Evolutionary conservation across 805 yeast species (phyloP), one percentile per base, ranked within the genome.

Genomic region (Saccharomycopsis oosterbeekiorum): DNA sequence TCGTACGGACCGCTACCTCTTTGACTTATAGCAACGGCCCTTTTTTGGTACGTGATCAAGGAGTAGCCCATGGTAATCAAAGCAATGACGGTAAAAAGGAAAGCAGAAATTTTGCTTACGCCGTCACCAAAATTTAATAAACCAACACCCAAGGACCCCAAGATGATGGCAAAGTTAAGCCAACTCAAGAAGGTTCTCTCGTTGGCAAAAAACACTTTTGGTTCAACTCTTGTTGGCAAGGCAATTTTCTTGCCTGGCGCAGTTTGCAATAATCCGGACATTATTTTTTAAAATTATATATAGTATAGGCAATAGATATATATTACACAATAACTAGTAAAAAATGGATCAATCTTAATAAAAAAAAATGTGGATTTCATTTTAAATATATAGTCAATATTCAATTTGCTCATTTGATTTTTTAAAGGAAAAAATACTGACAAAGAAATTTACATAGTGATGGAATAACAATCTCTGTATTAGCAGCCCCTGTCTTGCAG

Each of bases 1-100:
- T 94, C 99, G 72, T 94, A 94, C n/a, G 99, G 99, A 56, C 99
- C 99, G 14, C 96, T 84, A 51, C 99, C 99, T 75, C 98, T 86
- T 76, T 93, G 82, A 75, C 99, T 86, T 68, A 94, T 94, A 63
- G 99, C 99, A 71, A 92, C 90, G 1, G 99, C 99, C 79, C 99
- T 89, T 99, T 99, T 96, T 75, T 94, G 99, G 74, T 94, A 94
- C 12, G 98, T 94, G 56, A 90, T 81, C 65, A 94, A 80, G 1
- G 99, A 99, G 70, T 94, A 94, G 2, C 86, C 81, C 99, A 94
- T 94, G 26, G 99, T 93, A 66, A 89, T 90, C 97, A 94, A 93
- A 65, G 99, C 96, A 60, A 94, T 92, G 64, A 93, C 79, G 2
- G 99, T 96, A 80, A 94, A 94, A 61, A 94, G 78, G 4, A 93